phyloP scores from a whole-genome alignment of 1,139 yeast species.

The Yamadazyma sp. region DNA sequence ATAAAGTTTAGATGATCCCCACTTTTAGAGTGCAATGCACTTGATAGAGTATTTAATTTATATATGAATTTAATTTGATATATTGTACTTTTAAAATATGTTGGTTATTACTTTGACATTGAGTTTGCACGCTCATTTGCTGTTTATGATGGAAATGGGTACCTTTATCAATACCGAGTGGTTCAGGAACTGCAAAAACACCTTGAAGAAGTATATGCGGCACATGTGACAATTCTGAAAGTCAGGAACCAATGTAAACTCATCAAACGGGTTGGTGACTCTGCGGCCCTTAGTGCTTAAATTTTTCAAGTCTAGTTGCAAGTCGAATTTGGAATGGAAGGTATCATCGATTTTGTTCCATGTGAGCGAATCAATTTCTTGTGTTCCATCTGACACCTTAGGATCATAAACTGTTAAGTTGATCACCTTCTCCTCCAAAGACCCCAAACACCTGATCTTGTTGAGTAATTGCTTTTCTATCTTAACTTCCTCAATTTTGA shows the following conservation, averaged over 20 bases:
- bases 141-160: conserved; percentile 25
- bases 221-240: conserved; percentile 40
- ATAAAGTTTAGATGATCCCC: conserved; percentile 11
- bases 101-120: too few relatives aligned
- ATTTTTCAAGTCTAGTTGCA: conserved; percentile 10
- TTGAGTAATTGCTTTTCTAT: conserved; percentile 30
- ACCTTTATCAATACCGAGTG: conserved; percentile 29
- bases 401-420: conserved; percentile 18
- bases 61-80: background rate
- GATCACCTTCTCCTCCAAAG: conserved; percentile 28
- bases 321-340: conserved; percentile 6
- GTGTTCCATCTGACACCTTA: conserved; percentile 6
- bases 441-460: conserved; percentile 32
- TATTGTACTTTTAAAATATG: conserved; percentile 1
- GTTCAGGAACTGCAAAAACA: conserved; percentile 30
- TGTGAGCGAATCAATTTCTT: conserved; percentile 1
- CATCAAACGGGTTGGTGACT: conserved; percentile 11
- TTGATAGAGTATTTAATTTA: conserved; percentile 2
- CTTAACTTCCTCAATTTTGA: conserved; percentile 28
- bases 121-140: too few relatives aligned
- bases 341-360: conserved; percentile 6
- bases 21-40: background rate
- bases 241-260: conserved; percentile 35
- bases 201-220: conserved; percentile 34
- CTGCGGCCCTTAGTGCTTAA: conserved; percentile 6